Evolutionary conservation across 176 grass and related monocot genomes (phyloP).

Genomic region (Ensete ventricosum): DNA sequence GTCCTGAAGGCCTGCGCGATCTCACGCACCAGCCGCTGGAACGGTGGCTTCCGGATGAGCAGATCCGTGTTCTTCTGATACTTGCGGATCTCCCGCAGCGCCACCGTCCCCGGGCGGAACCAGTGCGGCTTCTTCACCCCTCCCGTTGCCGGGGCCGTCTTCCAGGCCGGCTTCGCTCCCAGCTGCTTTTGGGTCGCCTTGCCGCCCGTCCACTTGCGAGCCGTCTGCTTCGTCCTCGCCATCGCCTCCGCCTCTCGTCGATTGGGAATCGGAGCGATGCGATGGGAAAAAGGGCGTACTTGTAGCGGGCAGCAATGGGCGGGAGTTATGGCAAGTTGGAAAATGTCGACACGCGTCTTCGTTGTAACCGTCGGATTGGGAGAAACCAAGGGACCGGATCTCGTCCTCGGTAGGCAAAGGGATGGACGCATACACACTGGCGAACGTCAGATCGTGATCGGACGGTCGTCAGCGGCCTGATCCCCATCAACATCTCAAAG

Average conservation of each 20-base stretch:
- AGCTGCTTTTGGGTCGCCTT: conserved; percentile 77
- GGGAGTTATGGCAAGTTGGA: too few relatives aligned
- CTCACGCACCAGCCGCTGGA: conserved; percentile 69
- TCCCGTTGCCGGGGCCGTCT: conserved; percentile 71
- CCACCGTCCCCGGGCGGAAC: conserved; percentile 60
- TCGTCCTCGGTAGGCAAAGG: too few relatives aligned
- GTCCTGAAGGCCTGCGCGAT: conserved; percentile 91
- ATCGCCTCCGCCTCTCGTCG: conserved; percentile 11
- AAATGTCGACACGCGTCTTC: too few relatives aligned
- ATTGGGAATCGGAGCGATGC: too few relatives aligned
- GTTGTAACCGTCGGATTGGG: too few relatives aligned
- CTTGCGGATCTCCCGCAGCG: conserved; percentile 67
- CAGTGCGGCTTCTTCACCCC: conserved; percentile 91
- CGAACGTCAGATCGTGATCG: too few relatives aligned
- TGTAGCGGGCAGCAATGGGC: too few relatives aligned
- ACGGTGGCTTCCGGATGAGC: conserved; percentile 69
- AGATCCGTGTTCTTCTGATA: conserved; percentile 97
- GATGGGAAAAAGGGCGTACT: too few relatives aligned
- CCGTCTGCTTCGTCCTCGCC: conserved; percentile 79
- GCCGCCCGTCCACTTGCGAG: conserved; percentile 56
- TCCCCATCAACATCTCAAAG: too few relatives aligned
- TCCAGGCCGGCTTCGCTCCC: conserved; percentile 69
- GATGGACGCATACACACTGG: too few relatives aligned
- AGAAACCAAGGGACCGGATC: too few relatives aligned
- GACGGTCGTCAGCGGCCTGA: too few relatives aligned